Base-by-base conservation (phyloP, 108 stramenopile genomes). In the Fragilaria crotonensis region DNA sequence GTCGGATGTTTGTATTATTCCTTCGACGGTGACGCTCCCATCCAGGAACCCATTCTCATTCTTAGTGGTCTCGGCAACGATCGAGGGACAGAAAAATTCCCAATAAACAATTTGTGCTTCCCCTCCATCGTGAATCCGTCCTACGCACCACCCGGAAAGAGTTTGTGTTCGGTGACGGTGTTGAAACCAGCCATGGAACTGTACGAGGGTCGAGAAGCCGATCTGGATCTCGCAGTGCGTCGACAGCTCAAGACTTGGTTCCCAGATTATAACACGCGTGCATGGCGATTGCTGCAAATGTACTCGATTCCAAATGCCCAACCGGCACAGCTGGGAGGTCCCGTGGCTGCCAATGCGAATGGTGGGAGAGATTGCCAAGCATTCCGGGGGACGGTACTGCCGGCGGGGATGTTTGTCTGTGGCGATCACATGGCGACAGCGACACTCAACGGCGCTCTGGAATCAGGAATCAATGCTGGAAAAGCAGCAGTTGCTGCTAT, bases 351-450 rank as follows among this genome's bases (percentile, higher is more conserved):
- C 32, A 78, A 62, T 52, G 67, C 86, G 4, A 69, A 94, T 53
- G 86, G 85, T 18, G 88, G 88, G 3, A 54, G 91, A 48, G 76
- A 81, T 44, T 56, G 71, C 30, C 63, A 46, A 17, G 60, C 46
- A 20, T 83, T 74, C 63, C 66, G 59, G 0, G 85, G 77, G 4
- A 59, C 58, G 27, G 30, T 57, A 25, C 54, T 94, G n/a, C 86
- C 88, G 3, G 23, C 22, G 5, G 86, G 86, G 11, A 27, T 94
- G 20, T 75, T 80, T 45, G 76, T 94, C 20, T 80, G 80, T 48
- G 92, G 92, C 11, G 92, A 94, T 72, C 81, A 94, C 69, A 81
- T 88, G 83, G 81, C 88, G 0, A 89, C 92, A 5, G 75, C 92
- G 28, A 82, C 92, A n/a, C 67, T 94, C 4, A 94, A 94, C 48